Evolutionary conservation across 2,329 filamentous ascomycete genomes (phyloP), one percentile per base, ranked within the genome.

Genomic region (Dactylellina drechsleri): DNA sequence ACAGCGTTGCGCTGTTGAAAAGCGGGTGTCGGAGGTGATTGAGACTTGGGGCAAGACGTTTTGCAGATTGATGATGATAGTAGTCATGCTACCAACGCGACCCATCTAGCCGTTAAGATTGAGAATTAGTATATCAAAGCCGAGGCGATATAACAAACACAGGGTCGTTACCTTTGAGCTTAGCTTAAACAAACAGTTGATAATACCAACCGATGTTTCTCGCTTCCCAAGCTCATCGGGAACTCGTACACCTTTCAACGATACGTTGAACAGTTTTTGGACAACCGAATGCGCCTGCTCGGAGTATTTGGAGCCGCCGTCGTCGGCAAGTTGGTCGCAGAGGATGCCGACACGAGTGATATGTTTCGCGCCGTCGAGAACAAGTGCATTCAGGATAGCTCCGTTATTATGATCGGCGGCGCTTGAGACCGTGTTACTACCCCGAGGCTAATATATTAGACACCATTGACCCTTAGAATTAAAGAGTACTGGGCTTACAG

Each of bases 101-200:
- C 71, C 71, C 71, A 75, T 75, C 71, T 75, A n/a, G 16, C 36
- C 5, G 23, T 28, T 13, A 1, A n/a, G 1, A 15, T 7, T 23
- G 8, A 40, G 23, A 15, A 16, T 67, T 13, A 58, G 57, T 8
- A 18, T 16, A 43, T 10, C 8, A 15, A 20, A 52, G 13, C 2
- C 20, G 45, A 40, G 2, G 23, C 7, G 4, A n/a, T 26, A 43
- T 40, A 47, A 5, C 4, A 8, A 23, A 4, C 23, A 23, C 23
- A 23, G 23, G 23, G 23, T 36, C 2, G 31, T 7, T 59, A 75
- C 71, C 58, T 65, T 68, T 4, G 71, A 68, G n/a, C 53, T 67
- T 36, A 75, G 36, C 20, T 75, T 75, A 53, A 75, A 75, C 40
- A 75, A 60, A 43, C 71, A 75, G n/a, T 75, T 75, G 43, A 75